Percentiles rank a stretch among this genome's conserved stretches.
Evolutionary conservation across 352 stramenopile genomes (phyloP).

Genomic region (Pythium myriotylum): DNA sequence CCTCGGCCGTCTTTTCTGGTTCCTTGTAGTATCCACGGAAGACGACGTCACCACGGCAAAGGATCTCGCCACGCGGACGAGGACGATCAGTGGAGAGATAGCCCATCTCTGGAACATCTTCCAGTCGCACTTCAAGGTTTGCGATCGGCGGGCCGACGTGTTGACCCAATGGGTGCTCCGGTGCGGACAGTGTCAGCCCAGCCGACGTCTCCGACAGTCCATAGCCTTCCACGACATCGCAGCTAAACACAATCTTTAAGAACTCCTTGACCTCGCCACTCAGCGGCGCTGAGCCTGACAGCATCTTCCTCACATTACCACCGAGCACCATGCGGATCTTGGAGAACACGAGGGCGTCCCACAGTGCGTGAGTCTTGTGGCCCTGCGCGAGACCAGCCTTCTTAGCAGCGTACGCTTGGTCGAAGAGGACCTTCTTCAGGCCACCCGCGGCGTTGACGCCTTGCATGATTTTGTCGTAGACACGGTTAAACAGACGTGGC

Average conservation of each 20-base stretch:
- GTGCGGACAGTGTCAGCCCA: conserved; percentile 70
- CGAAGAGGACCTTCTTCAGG: conserved; percentile 75
- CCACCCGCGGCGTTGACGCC: conserved; percentile 56
- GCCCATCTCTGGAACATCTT: conserved; percentile 97
- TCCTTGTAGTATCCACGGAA: conserved; percentile 94
- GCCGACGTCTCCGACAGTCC: conserved; percentile 95
- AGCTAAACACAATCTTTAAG: conserved; percentile 94
- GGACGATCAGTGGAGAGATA: conserved; percentile 90
- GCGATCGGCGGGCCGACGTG: conserved; percentile 92
- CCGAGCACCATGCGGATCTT: conserved; percentile 95
- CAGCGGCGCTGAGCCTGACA: conserved; percentile 94
- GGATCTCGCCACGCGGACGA: conserved; percentile 64
- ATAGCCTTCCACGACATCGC: conserved; percentile 94
- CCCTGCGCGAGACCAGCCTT: conserved; percentile 47
- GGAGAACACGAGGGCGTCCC: conserved; percentile 95
- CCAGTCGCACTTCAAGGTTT: conserved; percentile 91
- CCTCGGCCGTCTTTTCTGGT: conserved; percentile 89
- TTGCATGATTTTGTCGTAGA: conserved; percentile 95
- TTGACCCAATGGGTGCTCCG: conserved; percentile 63
- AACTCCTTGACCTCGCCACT: conserved; percentile 95
- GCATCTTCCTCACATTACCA: conserved; percentile 86
- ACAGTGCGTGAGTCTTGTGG: conserved; percentile 82
- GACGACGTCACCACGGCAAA: conserved; percentile 76
- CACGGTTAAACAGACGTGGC: conserved; percentile 95
- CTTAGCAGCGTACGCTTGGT: conserved; percentile 66